Base-by-base conservation (phyloP, 306 rosid genomes). In the Morella rubra region DNA sequence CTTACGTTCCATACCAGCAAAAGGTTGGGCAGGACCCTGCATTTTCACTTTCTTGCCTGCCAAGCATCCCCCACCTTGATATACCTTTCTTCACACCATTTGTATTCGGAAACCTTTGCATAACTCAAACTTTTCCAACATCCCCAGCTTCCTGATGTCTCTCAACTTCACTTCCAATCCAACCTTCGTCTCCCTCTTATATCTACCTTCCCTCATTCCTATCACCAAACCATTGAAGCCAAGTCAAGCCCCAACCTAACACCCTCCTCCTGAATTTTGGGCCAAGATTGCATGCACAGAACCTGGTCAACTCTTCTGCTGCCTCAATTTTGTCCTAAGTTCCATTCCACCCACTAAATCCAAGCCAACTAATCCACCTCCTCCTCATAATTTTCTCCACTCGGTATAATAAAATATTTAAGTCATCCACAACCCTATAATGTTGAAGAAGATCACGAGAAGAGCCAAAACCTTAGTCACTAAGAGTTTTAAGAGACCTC, bases 141-240 rank as follows among this genome's bases (percentile, higher is more conserved):
- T 52, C 64, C 59, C 24, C 32, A 24, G 16, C 3, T 19, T 8
- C 52, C 22, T 14, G 13, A 40, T 64, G 44, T 64, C 44, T 15
- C 70, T 41, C 54, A 65, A 16, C 81, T 72, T 83, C 71, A 81
- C 86, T 84, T 73, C 79, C 73, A 84, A 76, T 76, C 69, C 81
- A 80, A 65, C 52, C 24, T 18, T 55, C 65, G 55, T 66, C 71
- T 18, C 6, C 32, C 16, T 42, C 7, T 18, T 46, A 37, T 2
- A 54, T n/a, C 50, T 37, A 1, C 71, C 41, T 41, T 42, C 14
- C 71, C 77, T n/a, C 54, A 4, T 69, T 44, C 50, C 40, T 44
- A 27, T 20, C 53, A 37, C 64, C 46, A 55, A 71, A 78, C 6
- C 54, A 54, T 9, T 6, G 53, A 50, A 59, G 55, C 15, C 51